phyloP scores from a whole-genome alignment of 345 rosid genomes.

The Eutrema yunnanense region DNA sequence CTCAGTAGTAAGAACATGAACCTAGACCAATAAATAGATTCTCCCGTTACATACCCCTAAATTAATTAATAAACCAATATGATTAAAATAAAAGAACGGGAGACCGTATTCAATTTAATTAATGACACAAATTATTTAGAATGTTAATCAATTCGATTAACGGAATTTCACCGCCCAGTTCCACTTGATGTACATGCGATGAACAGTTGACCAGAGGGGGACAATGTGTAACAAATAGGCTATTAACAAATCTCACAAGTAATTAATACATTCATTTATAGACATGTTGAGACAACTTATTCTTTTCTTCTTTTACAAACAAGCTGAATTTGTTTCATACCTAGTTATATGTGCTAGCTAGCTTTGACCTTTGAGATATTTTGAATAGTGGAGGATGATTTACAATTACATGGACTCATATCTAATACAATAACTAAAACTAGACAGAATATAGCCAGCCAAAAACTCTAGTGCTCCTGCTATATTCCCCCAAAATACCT shows the following conservation, averaged over 20 bases:
- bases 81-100: not conserved
- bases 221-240: slow-evolving; percentile 19
- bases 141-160: slow-evolving; percentile 18
- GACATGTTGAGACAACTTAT: slow-evolving; percentile 1
- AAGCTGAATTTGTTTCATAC: slow-evolving; percentile 21
- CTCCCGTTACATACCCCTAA: not conserved
- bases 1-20: slow-evolving; percentile 14
- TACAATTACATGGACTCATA: not conserved
- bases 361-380: too few species aligned
- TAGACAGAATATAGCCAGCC: not conserved
- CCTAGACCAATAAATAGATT: slow-evolving; percentile 14
- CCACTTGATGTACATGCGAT: slow-evolving; percentile 6
- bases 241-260: slow-evolving; percentile 6
- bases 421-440: not conserved
- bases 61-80: not conserved
- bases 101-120: not conserved
- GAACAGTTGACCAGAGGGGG: slow-evolving; percentile 26
- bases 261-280: slow-evolving; percentile 12
- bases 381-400: too few species aligned
- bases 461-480: not conserved
- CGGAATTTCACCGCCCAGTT: slow-evolving; percentile 21
- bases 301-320: slow-evolving; percentile 8
- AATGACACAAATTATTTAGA: slow-evolving; percentile 7
- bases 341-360: not conserved
- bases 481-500: not conserved